These are phyloP conservation scores for Gynandropsis gynandra DNA, from an alignment of 345 rosid genomes.

Conservation along the genomic window DNA sequence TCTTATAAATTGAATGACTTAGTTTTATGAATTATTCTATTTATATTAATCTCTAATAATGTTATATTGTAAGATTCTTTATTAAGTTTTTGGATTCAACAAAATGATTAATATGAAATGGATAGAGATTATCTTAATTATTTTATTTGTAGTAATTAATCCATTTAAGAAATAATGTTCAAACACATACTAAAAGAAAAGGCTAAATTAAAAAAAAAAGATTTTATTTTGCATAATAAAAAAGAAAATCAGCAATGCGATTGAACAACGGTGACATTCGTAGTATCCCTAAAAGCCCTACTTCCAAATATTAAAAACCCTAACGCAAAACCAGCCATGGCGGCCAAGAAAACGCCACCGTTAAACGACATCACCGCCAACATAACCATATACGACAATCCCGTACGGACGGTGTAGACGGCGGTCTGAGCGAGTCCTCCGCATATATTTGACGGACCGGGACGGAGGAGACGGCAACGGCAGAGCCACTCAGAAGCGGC, in stretches of 20 bases:
- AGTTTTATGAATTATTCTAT: too few species aligned
- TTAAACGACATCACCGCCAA: conserved; percentile 74
- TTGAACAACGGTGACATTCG: conserved; percentile 21
- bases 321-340: conserved; percentile 59
- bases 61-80: too few species aligned
- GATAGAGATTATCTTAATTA: too few species aligned
- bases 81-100: too few species aligned
- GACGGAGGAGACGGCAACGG: conserved; percentile 30
- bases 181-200: too few species aligned
- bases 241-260: conserved; percentile 22
- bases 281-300: conserved; percentile 29
- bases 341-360: conserved; percentile 70
- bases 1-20: too few species aligned
- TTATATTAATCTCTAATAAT: too few species aligned
- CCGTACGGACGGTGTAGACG: conserved; percentile 41
- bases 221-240: too few species aligned
- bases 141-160: too few species aligned
- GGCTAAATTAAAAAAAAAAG: too few species aligned
- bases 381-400: conserved; percentile 59
- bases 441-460: conserved; percentile 44
- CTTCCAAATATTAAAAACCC: conserved; percentile 60
- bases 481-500: conserved; percentile 48
- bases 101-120: too few species aligned
- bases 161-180: too few species aligned
- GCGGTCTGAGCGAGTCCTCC: conserved; percentile 41